Conservation (phyloP, 208 protist genomes). For the Trypanosoma cruzi region DNA sequence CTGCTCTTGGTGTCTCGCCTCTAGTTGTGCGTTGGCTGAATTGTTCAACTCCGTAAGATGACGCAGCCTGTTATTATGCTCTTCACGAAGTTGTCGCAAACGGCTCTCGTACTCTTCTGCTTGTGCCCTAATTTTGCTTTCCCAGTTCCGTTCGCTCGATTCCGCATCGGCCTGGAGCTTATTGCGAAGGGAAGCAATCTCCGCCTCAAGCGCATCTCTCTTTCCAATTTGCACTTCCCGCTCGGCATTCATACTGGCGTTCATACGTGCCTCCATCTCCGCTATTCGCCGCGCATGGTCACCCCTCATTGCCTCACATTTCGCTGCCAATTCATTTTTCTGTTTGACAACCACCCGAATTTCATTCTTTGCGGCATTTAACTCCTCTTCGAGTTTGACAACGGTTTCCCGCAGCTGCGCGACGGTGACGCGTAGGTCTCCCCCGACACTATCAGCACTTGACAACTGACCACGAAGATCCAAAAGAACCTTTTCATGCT, state of each 20-base stretch:
- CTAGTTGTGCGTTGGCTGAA: neutral
- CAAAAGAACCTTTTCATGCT: slow-evolving; percentile 3
- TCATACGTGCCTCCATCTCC: slow-evolving; percentile 1
- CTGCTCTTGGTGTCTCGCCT: neutral
- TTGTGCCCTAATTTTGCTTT: neutral
- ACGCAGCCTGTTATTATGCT: neutral
- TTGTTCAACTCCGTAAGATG: neutral
- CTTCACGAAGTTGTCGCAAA: neutral
- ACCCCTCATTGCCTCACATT: neutral
- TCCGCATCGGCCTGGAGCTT: neutral
- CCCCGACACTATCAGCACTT: neutral
- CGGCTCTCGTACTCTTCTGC: neutral
- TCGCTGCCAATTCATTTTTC: slow-evolving; percentile 2
- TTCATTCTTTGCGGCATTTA: neutral
- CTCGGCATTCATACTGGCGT: slow-evolving; percentile 17
- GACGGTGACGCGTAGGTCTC: neutral
- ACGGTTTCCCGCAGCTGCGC: slow-evolving; percentile 4
- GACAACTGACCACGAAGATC: slow-evolving; percentile 6
- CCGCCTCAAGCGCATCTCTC: slow-evolving; percentile 15
- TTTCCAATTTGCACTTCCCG: neutral
- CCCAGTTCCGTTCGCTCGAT: neutral
- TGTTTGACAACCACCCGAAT: neutral
- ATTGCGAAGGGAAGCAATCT: neutral
- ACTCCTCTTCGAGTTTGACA: slow-evolving; percentile 10
- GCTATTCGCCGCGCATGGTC: neutral